Conservation (phyloP, 495 filamentous ascomycete species). For the Hypoxylon trugodes region DNA sequence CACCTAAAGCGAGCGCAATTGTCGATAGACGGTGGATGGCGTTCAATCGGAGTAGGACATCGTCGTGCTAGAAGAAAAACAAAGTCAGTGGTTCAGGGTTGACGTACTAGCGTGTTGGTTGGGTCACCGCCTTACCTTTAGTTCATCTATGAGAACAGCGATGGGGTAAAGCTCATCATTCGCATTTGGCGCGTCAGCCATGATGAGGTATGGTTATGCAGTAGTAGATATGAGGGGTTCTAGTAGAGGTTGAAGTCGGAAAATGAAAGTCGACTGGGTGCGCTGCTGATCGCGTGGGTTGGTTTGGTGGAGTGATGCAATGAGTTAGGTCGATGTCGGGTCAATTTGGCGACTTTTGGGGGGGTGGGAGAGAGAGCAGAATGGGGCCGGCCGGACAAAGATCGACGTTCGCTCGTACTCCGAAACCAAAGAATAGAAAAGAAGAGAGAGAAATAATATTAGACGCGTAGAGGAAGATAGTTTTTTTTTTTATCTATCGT, state of each 20-base stretch:
- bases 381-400: constrained; percentile 22
- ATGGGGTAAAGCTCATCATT: constrained; percentile 99
- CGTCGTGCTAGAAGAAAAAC: constrained; percentile 77
- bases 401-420: constrained; percentile 31
- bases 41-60: constrained; percentile 96
- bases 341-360: constrained; percentile 33
- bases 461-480: constrained; percentile 6
- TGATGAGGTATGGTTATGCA: constrained; percentile 48
- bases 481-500: constrained; percentile 2
- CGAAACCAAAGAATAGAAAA: constrained; percentile 26
- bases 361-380: no score
- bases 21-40: constrained; percentile 97
- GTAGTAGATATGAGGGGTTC: neutral
- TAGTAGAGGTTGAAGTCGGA: constrained; percentile 16
- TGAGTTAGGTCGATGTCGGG: constrained; percentile 41
- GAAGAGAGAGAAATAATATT: no score
- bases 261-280: constrained; percentile 18
- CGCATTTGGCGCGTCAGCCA: constrained; percentile 64
- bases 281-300: constrained; percentile 39
- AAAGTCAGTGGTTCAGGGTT: constrained; percentile 27
- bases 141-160: constrained; percentile 98
- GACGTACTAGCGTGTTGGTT: neutral
- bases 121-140: constrained; percentile 76
- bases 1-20: constrained; percentile 93
- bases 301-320: constrained; percentile 40